Evolutionary conservation across 2,329 filamentous ascomycete genomes (phyloP), one percentile per base, ranked within the genome.

Genomic region (Aschersonia sp.): DNA sequence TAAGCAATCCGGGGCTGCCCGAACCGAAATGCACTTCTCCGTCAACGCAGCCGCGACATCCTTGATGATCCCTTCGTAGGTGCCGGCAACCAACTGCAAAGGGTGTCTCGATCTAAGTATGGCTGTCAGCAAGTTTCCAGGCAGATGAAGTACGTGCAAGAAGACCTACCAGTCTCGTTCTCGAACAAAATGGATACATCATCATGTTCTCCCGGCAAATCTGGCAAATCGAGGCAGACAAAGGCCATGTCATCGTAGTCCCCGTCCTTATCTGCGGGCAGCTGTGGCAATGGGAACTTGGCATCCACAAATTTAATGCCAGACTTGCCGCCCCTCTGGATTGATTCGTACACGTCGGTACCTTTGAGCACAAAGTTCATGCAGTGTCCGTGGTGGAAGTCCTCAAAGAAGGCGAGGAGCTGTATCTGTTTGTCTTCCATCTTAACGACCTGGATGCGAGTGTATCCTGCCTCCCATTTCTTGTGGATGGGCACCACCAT

Each of bases 401-500:
- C 85, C 53, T 88, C 82, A 61, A 95, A 92, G 66, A 94, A 96
- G 3, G 82, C 88, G 29, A 94, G 68, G 31, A 96, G 69, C 61
- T 94, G 87, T 29, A 85, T 65, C 10, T 84, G 76, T 57, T 80
- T 85, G 52, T 89, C 85, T 53, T 84, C 82, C 54, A 80, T 74
- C 48, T 56, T 59, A 38, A 95, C 79, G 40, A 95, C 73, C 61
- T 95, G 89, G 5, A 95, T 71, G 38, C 89, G 80, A 6, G 86
- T 86, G 40, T 74, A 75, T n/a, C 74, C 79, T 2, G 89, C 85
- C 59, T 94, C 88, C 86, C 87, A 94, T 63, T 92, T 92, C 67
- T 95, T 94, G 68, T 94, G 85, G 54, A 95, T 91, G 0, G 87
- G 87, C 12, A 94, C 87, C 9, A 95, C 86, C 83, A 89, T 92